These are phyloP conservation scores for Microbotryomycetes sp. DNA, from an alignment of 1,284 basidiomycete species.

Conservation along the genomic window DNA sequence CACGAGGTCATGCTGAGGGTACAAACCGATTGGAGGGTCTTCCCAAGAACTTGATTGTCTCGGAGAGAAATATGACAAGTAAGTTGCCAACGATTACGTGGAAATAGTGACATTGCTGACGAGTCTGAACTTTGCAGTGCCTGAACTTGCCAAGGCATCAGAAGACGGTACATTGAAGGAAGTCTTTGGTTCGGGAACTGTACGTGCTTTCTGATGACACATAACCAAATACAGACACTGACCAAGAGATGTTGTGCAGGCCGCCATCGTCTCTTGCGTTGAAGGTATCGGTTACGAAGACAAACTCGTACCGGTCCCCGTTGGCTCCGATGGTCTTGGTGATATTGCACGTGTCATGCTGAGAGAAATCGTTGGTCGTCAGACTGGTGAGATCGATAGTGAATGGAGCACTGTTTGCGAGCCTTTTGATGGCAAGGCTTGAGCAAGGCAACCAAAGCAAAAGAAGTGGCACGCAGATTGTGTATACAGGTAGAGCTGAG, in stretches of 20 bases:
- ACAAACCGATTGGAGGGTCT: slow-evolving; percentile 54
- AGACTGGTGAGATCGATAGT: slow-evolving; percentile 75
- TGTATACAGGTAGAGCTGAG: no score
- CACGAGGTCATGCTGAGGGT: slow-evolving; percentile 64
- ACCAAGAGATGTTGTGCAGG: slow-evolving; percentile 40
- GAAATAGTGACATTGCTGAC: not conserved
- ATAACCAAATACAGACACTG: not conserved
- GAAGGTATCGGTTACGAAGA: slow-evolving; percentile 58
- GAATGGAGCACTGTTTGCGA: slow-evolving; percentile 55
- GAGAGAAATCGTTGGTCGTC: slow-evolving; percentile 78
- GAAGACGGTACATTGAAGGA: slow-evolving; percentile 75
- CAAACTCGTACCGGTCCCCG: slow-evolving; percentile 71
- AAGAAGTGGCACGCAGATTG: no score
- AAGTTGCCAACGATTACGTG: not conserved
- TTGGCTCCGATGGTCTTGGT: slow-evolving; percentile 71
- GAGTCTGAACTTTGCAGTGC: slow-evolving; percentile 47
- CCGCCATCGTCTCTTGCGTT: slow-evolving; percentile 51
- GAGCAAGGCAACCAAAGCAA: not conserved
- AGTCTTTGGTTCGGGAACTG: slow-evolving; percentile 86
- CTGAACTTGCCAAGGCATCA: slow-evolving; percentile 71
- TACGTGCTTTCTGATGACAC: not conserved
- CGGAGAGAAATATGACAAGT: slow-evolving; percentile 75
- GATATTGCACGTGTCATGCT: slow-evolving; percentile 68
- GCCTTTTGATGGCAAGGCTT: not conserved
- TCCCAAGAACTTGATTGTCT: slow-evolving; percentile 63